Evolutionary conservation across 305 asterid genomes (phyloP).

Genomic region (Nicotiana rustica): DNA sequence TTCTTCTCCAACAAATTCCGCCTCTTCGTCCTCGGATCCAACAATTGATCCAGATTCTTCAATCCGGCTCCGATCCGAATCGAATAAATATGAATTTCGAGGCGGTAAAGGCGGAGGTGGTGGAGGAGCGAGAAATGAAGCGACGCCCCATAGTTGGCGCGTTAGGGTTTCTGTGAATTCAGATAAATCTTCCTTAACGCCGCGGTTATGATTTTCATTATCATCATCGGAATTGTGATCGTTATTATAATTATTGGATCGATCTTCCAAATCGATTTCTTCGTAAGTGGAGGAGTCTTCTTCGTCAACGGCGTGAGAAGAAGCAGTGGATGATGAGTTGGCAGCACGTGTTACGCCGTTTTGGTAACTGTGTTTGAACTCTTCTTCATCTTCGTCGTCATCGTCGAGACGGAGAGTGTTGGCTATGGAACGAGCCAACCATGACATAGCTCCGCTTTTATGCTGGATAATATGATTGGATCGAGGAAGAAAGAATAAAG

Average conservation of each 20-base stretch:
- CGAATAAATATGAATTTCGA: constrained; percentile 40
- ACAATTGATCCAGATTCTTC: constrained; percentile 34
- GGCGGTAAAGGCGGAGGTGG: constrained; percentile 58
- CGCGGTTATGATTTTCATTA: constrained; percentile 58
- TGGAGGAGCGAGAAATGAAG: constrained; percentile 92
- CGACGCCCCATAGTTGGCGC: constrained; percentile 91
- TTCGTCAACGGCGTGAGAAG: constrained; percentile 31
- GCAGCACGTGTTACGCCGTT: constrained; percentile 31
- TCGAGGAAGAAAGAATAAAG: constrained; percentile 1
- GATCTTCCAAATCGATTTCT: constrained; percentile 49
- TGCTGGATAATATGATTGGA: constrained; percentile 20
- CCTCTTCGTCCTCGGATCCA: constrained; percentile 47
- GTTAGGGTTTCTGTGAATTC: constrained; percentile 76
- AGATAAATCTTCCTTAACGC: constrained; percentile 84
- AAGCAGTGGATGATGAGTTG: constrained; percentile 14
- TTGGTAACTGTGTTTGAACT: constrained; percentile 24
- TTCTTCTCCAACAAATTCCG: constrained; percentile 38
- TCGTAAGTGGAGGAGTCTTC: constrained; percentile 30
- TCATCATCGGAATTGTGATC: constrained; percentile 22
- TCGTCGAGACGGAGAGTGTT: constrained; percentile 74
- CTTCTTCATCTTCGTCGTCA: constrained; percentile 34
- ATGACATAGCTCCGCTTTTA: constrained; percentile 62
- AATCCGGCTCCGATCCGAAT: constrained; percentile 41
- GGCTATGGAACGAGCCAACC: constrained; percentile 94
- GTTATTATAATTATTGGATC: constrained; percentile 14